Percentiles rank a stretch among this genome's conserved stretches.
Conservation (phyloP, 306 rosid species). For the Cajanus cajan region DNA sequence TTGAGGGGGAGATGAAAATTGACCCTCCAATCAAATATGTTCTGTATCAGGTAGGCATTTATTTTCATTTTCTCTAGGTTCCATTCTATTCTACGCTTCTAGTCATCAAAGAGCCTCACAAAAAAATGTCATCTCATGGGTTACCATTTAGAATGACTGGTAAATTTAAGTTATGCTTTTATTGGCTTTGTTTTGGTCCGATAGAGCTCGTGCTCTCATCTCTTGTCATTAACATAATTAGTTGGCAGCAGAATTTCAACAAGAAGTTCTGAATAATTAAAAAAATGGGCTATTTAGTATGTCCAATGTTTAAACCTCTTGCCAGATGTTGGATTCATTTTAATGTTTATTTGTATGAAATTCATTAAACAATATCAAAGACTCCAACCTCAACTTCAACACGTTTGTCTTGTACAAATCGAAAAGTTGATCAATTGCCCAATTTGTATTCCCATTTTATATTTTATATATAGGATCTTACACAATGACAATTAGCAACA, state of each 20-base stretch:
- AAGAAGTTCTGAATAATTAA: not conserved
- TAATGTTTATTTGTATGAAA: not conserved
- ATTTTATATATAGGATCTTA: too few relatives aligned
- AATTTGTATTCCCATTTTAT: too few relatives aligned
- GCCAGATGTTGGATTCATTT: not conserved
- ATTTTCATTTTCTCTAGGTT: conserved; percentile 9
- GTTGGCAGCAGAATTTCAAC: not conserved
- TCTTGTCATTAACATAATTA: not conserved
- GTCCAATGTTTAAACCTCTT: not conserved
- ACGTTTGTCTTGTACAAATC: too few relatives aligned
- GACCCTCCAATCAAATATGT: conserved; percentile 81
- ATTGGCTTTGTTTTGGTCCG: not conserved
- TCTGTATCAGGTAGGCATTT: conserved; percentile 67
- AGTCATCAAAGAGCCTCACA: not conserved
- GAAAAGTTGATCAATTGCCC: too few relatives aligned
- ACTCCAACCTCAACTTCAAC: too few relatives aligned
- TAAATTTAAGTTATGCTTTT: not conserved
- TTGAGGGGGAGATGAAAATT: conserved; percentile 77
- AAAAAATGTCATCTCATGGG: not conserved
- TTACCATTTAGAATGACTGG: not conserved
- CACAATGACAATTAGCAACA: too few relatives aligned
- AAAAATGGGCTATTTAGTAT: conserved; percentile 9
- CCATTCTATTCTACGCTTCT: not conserved
- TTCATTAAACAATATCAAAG: too few relatives aligned
- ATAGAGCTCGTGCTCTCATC: not conserved